Evolutionary conservation across 2,329 filamentous ascomycete species (phyloP).

Genomic region (Epichloe uncinata): DNA sequence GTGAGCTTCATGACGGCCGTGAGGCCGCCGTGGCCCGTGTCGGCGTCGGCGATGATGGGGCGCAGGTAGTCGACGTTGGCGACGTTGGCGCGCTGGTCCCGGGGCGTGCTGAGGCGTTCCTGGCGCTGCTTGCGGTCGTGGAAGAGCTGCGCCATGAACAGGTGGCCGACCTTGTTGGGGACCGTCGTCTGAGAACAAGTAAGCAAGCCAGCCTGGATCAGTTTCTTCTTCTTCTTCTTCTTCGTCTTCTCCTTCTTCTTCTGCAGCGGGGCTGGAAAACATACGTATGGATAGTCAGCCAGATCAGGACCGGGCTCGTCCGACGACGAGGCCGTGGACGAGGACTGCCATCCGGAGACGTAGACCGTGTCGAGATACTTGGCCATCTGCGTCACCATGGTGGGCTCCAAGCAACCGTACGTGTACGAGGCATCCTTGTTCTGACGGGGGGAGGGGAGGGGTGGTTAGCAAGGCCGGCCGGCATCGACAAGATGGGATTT

Average conservation of each 20-base stretch:
- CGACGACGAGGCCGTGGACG: slow-evolving; percentile 84
- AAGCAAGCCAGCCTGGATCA: no score
- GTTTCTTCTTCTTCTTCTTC: no score
- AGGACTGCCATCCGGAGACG: slow-evolving; percentile 97
- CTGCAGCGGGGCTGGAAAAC: slow-evolving; percentile 12
- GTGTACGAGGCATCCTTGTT: slow-evolving; percentile 74
- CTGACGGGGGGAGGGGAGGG: no score
- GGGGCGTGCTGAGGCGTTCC: slow-evolving; percentile 70
- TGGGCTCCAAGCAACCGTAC: slow-evolving; percentile 93
- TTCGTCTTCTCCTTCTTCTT: no score
- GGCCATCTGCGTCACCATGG: slow-evolving; percentile 98
- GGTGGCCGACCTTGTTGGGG: slow-evolving; percentile 92
- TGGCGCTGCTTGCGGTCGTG: slow-evolving; percentile 98
- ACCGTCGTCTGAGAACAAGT: slow-evolving; percentile 64
- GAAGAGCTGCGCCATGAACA: slow-evolving; percentile 98
- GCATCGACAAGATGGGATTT: no score
- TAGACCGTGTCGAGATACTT: slow-evolving; percentile 98
- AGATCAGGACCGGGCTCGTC: slow-evolving; percentile 96
- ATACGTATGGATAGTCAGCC: slow-evolving; percentile 87
- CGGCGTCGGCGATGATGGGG: slow-evolving; percentile 91
- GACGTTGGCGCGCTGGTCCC: slow-evolving; percentile 56
- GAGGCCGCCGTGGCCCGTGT: slow-evolving; percentile 91
- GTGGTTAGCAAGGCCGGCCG: no score
- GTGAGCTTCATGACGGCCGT: slow-evolving; percentile 99
- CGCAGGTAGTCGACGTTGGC: slow-evolving; percentile 86